Conservation (phyloP, 108 stramenopile genomes). For the Aurantiochytrium sp. region DNA sequence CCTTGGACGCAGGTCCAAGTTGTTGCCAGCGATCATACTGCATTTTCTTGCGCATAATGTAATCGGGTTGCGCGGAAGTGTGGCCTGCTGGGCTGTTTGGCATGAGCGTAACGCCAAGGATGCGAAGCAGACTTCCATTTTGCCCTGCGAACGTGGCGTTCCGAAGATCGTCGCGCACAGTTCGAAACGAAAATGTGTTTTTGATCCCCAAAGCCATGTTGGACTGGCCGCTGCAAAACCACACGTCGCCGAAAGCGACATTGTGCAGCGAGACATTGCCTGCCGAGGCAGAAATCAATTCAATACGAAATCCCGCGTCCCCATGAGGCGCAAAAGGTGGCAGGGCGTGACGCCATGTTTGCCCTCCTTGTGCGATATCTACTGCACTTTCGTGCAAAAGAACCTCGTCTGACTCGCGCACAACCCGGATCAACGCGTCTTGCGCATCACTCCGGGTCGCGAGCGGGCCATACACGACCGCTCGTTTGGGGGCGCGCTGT, state of each 20-base stretch:
- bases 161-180: background rate
- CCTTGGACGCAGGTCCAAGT: background rate
- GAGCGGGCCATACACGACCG: background rate
- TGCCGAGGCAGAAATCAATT: background rate
- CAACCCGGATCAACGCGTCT: background rate
- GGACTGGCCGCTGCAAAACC: slow-evolving; percentile 25
- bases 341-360: background rate
- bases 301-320: background rate
- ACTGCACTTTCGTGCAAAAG: background rate
- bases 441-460: too few species aligned
- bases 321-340: background rate
- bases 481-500: background rate
- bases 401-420: background rate
- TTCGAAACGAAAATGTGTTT: background rate
- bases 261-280: background rate
- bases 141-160: background rate
- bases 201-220: slow-evolving; percentile 15
- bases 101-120: background rate
- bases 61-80: background rate
- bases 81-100: too few species aligned
- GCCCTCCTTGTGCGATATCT: background rate
- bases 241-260: slow-evolving; percentile 28
- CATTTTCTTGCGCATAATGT: background rate
- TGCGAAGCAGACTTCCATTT: background rate
- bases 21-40: background rate